Evolutionary conservation across 2,329 filamentous ascomycete genomes (phyloP).

Genomic region (Nigrospora oryzae): DNA sequence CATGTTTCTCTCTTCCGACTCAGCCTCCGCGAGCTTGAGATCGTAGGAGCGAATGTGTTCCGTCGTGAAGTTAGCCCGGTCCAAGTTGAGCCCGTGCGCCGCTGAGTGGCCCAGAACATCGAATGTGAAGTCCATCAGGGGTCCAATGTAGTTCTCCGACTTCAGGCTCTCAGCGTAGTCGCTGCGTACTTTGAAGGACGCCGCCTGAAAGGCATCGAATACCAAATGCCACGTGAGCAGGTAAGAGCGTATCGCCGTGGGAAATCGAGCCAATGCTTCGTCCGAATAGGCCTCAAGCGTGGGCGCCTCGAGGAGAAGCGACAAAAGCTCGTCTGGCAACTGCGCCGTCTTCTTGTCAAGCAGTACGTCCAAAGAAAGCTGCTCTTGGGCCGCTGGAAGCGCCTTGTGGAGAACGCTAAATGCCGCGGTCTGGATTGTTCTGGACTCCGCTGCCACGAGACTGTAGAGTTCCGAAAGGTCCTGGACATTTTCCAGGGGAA

Average conservation of each 20-base stretch:
- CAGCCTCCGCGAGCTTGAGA: conserved; percentile 41
- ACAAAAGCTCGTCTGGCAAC: conserved; percentile 78
- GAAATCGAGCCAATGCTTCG: conserved; percentile 59
- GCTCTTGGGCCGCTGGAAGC: conserved; percentile 71
- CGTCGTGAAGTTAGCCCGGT: conserved; percentile 53
- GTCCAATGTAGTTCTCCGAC: conserved; percentile 57
- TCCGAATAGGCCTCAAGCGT: conserved; percentile 59
- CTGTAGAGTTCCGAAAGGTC: conserved; percentile 64
- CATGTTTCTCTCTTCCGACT: conserved; percentile 62
- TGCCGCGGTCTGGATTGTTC: conserved; percentile 68
- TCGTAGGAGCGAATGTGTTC: conserved; percentile 49
- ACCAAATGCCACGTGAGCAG: conserved; percentile 83
- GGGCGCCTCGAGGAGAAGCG: conserved; percentile 72
- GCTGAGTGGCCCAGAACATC: conserved; percentile 75
- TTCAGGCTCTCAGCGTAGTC: conserved; percentile 77
- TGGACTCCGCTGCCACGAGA: conserved; percentile 67
- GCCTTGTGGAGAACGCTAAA: conserved; percentile 73
- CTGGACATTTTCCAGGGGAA: conserved; percentile 53
- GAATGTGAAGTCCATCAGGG: conserved; percentile 71
- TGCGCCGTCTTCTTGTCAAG: conserved; percentile 63
- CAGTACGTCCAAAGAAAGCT: conserved; percentile 70
- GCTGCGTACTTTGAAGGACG: conserved; percentile 73
- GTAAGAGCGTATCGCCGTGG: conserved; percentile 65
- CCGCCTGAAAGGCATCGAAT: conserved; percentile 73
- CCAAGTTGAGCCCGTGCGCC: conserved; percentile 65